These are phyloP conservation scores for Scheffersomyces lignosus DNA, from an alignment of 805 yeast species.

Conservation along the genomic window DNA sequence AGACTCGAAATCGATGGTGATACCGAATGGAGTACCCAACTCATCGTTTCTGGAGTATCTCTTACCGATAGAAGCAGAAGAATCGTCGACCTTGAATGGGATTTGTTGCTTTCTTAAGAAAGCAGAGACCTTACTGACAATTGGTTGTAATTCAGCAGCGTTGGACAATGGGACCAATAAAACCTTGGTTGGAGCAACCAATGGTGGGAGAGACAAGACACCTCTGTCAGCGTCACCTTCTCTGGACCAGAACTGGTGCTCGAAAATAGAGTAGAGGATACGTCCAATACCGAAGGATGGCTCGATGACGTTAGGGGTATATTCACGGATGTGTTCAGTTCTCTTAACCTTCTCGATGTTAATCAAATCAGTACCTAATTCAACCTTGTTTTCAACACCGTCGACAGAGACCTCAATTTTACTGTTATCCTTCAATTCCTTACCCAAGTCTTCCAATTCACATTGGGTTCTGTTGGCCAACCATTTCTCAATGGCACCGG, in stretches of 20 bases:
- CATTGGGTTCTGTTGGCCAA: constrained; percentile 74
- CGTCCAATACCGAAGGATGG: constrained; percentile 99
- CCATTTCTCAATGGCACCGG: constrained; percentile 86
- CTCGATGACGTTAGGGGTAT: constrained; percentile 95
- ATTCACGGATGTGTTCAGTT: constrained; percentile 92
- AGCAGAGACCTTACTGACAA: constrained; percentile 66
- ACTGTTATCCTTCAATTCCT: constrained; percentile 61
- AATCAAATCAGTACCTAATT: constrained; percentile 70
- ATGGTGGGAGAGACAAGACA: constrained; percentile 88
- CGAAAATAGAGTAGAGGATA: constrained; percentile 87
- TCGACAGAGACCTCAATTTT: constrained; percentile 67
- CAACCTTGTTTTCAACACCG: constrained; percentile 64
- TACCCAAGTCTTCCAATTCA: constrained; percentile 75
- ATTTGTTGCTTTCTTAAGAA: constrained; percentile 76
- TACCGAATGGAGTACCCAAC: constrained; percentile 97
- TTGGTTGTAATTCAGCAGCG: constrained; percentile 76
- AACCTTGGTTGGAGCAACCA: constrained; percentile 97
- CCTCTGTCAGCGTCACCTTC: constrained; percentile 84
- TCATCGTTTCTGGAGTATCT: constrained; percentile 98
- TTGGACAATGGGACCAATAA: constrained; percentile 90
- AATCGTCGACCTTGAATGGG: constrained; percentile 95
- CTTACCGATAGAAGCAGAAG: constrained; percentile 96
- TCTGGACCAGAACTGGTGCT: constrained; percentile 94
- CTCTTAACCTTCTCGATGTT: constrained; percentile 74
- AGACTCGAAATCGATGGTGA: constrained; percentile 94